Conservation (phyloP, 495 filamentous ascomycete species). For the Staphylotrichum longicolle region DNA sequence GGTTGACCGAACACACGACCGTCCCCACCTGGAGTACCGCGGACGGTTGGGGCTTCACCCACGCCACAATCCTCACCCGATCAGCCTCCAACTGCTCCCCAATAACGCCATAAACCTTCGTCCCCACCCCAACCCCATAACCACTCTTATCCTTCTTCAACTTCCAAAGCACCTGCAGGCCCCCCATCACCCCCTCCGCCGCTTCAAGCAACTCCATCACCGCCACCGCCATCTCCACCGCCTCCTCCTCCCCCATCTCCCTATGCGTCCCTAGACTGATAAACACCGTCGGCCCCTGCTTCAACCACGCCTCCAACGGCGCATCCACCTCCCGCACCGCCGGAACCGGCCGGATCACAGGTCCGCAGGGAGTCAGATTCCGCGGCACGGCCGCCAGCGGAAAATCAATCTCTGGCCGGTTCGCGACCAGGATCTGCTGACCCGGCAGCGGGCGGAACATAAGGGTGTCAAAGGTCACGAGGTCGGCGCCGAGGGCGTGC, state of each 20-base stretch:
- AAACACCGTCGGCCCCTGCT: conserved; percentile 34
- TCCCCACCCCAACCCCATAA: conserved; percentile 15
- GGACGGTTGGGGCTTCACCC: conserved; percentile 38
- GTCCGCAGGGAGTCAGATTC: conserved; percentile 48
- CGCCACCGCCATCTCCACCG: conserved; percentile 33
- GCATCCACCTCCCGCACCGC: conserved; percentile 33
- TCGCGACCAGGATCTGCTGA: conserved; percentile 29
- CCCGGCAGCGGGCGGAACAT: not conserved
- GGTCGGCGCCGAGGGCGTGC: not conserved
- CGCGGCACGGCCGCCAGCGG: conserved; percentile 37
- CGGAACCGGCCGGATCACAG: conserved; percentile 42
- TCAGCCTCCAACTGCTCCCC: conserved; percentile 16
- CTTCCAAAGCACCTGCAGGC: conserved; percentile 47
- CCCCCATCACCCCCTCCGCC: not conserved
- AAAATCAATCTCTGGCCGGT: conserved; percentile 31
- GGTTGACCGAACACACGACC: conserved; percentile 39
- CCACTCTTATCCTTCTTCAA: conserved; percentile 16
- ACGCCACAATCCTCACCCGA: conserved; percentile 34
- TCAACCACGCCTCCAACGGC: conserved; percentile 37
- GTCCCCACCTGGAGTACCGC: conserved; percentile 34
- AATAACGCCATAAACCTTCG: conserved; percentile 10
- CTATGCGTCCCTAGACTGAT: conserved; percentile 38
- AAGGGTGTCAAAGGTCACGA: not conserved
- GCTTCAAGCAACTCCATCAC: conserved; percentile 30
- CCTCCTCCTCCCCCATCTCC: conserved; percentile 7